Percentiles rank a stretch among this genome's conserved stretches.
These are phyloP conservation scores for Albophoma yamanashiensis DNA, from an alignment of 2,329 filamentous ascomycete species.

Conservation along the genomic window DNA sequence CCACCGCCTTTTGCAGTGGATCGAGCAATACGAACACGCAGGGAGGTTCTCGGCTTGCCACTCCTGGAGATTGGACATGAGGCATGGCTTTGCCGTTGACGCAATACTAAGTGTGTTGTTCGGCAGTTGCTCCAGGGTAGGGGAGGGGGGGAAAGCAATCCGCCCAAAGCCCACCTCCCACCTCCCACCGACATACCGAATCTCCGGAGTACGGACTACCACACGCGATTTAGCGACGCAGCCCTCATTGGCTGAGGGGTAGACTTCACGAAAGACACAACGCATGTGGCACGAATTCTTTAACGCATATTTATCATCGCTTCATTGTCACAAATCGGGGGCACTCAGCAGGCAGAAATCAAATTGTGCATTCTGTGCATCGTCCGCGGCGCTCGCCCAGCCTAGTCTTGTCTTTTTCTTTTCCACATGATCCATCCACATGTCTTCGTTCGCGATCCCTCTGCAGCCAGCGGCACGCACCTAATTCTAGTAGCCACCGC, in stretches of 20 bases:
- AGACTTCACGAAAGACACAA: background rate
- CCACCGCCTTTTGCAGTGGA: background rate
- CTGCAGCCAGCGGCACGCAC: background rate
- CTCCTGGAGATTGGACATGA: background rate
- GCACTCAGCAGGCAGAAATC: background rate
- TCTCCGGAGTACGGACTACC: no score
- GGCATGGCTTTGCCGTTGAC: background rate
- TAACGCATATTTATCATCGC: no score
- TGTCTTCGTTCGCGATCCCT: background rate
- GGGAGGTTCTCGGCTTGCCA: no score
- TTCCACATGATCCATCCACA: background rate
- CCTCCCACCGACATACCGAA: no score
- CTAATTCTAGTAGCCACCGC: conserved; percentile 9
- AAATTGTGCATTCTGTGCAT: background rate
- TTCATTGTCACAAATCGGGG: background rate
- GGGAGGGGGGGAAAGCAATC: no score
- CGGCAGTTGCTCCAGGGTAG: background rate
- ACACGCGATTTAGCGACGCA: background rate
- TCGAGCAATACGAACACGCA: background rate
- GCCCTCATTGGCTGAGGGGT: background rate
- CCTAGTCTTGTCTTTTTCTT: background rate
- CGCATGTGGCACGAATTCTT: background rate
- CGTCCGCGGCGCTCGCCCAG: background rate
- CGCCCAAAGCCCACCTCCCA: no score
- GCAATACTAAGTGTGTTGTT: no score